Evolutionary conservation across 805 yeast species (phyloP), one percentile per base, ranked within the genome.

Genomic region (Kuraishia ogatae): DNA sequence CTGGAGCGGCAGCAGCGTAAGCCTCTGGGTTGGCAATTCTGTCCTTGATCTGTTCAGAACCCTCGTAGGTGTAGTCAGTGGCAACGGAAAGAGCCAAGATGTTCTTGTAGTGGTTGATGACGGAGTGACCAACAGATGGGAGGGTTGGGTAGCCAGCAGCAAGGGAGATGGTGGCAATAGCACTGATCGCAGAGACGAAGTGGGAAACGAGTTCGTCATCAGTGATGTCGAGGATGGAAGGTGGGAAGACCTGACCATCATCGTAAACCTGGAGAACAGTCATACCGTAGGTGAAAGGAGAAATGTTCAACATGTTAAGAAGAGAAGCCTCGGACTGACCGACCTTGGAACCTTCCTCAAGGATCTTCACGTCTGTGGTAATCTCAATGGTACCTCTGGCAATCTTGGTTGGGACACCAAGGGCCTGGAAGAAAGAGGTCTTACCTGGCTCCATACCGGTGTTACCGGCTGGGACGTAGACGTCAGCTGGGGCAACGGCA

Each of bases 401-500:
- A 91, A 94, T 94, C 96, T 94, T 94, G 89, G 99, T 94, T 85
- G 99, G 99, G 72, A 94, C 97, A 89, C 98, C 98, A 72, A 94
- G 86, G 75, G 99, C 99, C 86, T 94, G 99, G 98, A 94, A 94
- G 96, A 94, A 94, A 75, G 99, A 94, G 73, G 99, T 94, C 90
- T 94, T 94, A 87, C 98, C 98, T 80, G 99, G 99, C 83, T 94
- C 99, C 96, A 94, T 92, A 88, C 98, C 97, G 69, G 99, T 94
- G 97, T 94, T 94, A 79, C 96, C 96, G 70, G 98, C 98, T 75
- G 96, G 96, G 67, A 94, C 87, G 87, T 85, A 90, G 72, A 94
- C 98, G 74, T 93, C 97, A 76, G 77, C 87, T 77, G 98, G 98
- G 71, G 99, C 97, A 74, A 90, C 74, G 73, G 98, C 98, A 90